Base-by-base conservation (phyloP, 495 filamentous ascomycete genomes). In the Xylaria grammica region DNA sequence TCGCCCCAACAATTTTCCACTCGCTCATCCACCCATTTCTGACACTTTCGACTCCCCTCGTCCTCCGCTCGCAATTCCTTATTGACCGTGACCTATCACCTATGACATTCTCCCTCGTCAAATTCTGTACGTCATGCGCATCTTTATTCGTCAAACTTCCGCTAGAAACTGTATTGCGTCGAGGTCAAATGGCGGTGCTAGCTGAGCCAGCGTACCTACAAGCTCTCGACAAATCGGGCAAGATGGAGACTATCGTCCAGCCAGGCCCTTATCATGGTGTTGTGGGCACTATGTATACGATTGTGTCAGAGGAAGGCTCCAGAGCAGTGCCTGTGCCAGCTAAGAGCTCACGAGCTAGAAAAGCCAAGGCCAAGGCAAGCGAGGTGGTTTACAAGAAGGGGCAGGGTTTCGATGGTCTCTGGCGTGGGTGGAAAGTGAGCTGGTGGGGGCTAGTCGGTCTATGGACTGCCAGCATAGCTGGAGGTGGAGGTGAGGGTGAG, bases 361-460 rank as follows among this genome's bases (percentile, higher is more conserved):
- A 71, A 56, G 65, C 62, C 63, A 79, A 78, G 72, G 65, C 70
- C 3, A 78, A 70, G 27, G 69, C 72, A 20, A 70, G 73, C 8
- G 76, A 81, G 60, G 79, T 81, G 46, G 82, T 83, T 48, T 82
- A 81, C 50, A 79, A 83, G 27, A 86, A 87, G 63, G 93, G 93
- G 15, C 93, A 96, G 69, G 95, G 95, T 7, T 68, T 92, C 27
- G 84, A 90, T 30, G 95, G 96, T 0, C 80, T 99, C 15, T 97
- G 92, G 83, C 84, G 95, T 50, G 95, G 95, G 15, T 99, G 95
- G 95, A 89, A 91, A 71, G 89, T 97, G 19, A 93, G 93, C 10
- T 91, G 96, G 85, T 98, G 95, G 95, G 94, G 94, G 0, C 79
- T 97, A 60, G 89, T 94, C 17, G 94, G 94, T 20, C 86, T 96